Base-by-base conservation (phyloP, 768 basidiomycete genomes). In the Cystobasidium ongulense region DNA sequence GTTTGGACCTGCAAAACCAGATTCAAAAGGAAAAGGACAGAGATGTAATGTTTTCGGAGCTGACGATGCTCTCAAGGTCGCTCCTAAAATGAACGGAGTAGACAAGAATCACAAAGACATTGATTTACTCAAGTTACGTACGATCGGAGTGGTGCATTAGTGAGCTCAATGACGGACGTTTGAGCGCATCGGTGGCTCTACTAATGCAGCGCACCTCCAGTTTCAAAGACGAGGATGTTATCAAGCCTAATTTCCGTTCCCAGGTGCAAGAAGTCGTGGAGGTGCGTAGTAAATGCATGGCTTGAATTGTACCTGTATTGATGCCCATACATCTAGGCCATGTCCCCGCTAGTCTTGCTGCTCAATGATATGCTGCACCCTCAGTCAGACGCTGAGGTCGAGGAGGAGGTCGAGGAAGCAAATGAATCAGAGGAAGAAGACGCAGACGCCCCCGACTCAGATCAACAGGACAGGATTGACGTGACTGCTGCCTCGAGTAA, bases 71-170 rank as follows among this genome's bases (percentile, higher is more conserved):
- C 82, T 96, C 35, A 97, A 96, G 82, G 87, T 87, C 0, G 91
- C 92, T 4, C 94, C 94, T 0, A 97, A 96, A 63, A 59, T 79
- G 2, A 70, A 76, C 79, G 94, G 92, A 0, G 82, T 95, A 10
- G 86, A 86, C 64, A 98, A 92, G 81, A 85, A 85, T 35, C 92
- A 97, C 80, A 90, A 89, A 80, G 92, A 97, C 79, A 97, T 99
- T 76, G 94, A 95, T 80, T 82, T 98, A 63, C 82, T 99, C 75
- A 91, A 90, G 81, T 88, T 90, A 74, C 87, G 92, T 29, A 87
- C 88, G 21, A 86, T 91, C 38, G 88, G 85, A 1, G 90, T 94
- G 1, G 80, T 85, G 0, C 85, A 88, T 76, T 80, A 80, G 90
- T 90, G 75, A 63, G 84, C 82, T 4, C 25, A 41, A 23, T 52